phyloP scores from a whole-genome alignment of 225 moss, liverwort and hornwort species.

The Bryoerythrophyllum caledonicum region DNA sequence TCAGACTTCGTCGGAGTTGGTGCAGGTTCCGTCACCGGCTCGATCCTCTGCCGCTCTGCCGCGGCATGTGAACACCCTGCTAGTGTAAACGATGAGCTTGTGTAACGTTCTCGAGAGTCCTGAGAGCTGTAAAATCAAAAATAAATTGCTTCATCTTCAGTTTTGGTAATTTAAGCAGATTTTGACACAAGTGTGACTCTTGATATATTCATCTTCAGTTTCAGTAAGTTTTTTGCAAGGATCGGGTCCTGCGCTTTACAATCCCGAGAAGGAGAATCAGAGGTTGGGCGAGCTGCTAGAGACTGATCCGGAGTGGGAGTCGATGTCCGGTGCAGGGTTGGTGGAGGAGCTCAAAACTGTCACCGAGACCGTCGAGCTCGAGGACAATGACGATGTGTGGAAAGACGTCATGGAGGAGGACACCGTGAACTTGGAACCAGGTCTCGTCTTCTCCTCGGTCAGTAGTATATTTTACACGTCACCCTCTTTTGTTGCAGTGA shows the following conservation, averaged over 20 bases:
- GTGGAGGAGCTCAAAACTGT: constrained; percentile 44
- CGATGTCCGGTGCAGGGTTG: constrained; percentile 43
- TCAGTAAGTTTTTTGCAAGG: constrained; percentile 51
- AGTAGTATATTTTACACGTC: neutral
- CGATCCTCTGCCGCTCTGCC: too few relatives aligned
- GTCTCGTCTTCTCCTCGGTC: constrained; percentile 91
- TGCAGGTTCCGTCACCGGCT: too few relatives aligned
- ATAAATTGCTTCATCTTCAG: too few relatives aligned
- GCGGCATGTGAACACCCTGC: too few relatives aligned
- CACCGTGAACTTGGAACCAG: constrained; percentile 64
- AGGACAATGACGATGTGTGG: constrained; percentile 43
- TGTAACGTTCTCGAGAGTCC: too few relatives aligned
- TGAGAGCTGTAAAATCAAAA: too few relatives aligned
- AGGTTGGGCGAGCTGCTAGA: constrained; percentile 39
- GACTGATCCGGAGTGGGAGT: constrained; percentile 54
- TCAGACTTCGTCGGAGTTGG: too few relatives aligned
- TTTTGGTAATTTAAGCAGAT: too few relatives aligned
- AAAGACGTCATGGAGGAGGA: constrained; percentile 91
- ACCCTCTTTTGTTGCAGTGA: constrained; percentile 7
- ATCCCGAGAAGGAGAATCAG: constrained; percentile 53
- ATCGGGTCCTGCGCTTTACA: constrained; percentile 38
- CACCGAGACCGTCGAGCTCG: constrained; percentile 27
- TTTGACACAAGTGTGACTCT: too few relatives aligned
- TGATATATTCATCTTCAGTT: too few relatives aligned
- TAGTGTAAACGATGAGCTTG: too few relatives aligned